A percentile compares a stretch with the other conserved stretches of the same genome.
Conservation (phyloP, 2,329 filamentous ascomycete genomes). For the Curvularia eragrostidis region DNA sequence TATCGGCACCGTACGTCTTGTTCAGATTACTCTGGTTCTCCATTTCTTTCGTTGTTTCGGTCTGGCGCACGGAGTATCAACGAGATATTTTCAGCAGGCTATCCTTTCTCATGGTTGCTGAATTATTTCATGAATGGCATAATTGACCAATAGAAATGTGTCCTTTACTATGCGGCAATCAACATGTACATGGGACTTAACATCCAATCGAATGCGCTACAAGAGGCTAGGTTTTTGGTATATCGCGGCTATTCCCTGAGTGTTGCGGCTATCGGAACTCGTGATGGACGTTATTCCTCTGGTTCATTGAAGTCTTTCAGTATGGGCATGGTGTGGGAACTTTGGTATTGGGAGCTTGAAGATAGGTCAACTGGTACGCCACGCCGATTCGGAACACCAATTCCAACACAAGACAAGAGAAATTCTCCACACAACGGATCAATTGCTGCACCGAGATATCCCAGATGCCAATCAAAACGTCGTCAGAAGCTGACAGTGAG, state of each 20-base stretch:
- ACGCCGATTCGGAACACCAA: background rate
- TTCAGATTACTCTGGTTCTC: background rate
- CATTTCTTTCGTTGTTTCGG: background rate
- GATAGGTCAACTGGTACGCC: background rate
- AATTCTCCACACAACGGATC: background rate
- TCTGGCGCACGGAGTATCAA: conserved; percentile 4
- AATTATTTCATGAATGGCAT: background rate
- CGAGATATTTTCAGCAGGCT: background rate
- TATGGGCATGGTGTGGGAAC: background rate
- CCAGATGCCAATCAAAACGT: background rate
- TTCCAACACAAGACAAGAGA: background rate
- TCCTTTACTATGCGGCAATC: background rate
- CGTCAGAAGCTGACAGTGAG: background rate
- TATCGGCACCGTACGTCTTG: background rate
- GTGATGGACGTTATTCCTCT: background rate
- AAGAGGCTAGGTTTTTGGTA: background rate
- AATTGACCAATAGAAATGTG: background rate
- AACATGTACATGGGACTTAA: background rate
- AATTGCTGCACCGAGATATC: background rate
- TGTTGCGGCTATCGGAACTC: background rate
- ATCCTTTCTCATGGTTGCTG: background rate
- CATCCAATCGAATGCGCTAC: background rate
- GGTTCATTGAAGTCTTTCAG: background rate
- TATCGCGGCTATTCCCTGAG: background rate
- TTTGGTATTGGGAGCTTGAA: background rate